Percentiles rank a stretch among this genome's conserved stretches.
Conservation (phyloP, 1,139 yeast species). For the Magnusiomyces clavatus region DNA sequence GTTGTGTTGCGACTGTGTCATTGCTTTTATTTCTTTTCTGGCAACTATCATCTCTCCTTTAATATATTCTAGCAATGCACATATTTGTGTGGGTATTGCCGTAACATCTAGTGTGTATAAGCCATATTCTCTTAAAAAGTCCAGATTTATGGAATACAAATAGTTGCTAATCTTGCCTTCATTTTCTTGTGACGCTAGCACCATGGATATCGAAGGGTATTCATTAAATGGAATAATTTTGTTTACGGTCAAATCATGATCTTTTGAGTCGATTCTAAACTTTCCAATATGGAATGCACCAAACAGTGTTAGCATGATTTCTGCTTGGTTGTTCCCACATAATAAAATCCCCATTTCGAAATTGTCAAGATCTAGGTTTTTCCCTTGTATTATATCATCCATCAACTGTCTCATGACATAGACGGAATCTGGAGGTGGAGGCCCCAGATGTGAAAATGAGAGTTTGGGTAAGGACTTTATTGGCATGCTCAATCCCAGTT, state of each 20-base stretch:
- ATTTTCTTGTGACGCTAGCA: not conserved
- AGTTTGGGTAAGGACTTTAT: constrained; percentile 9
- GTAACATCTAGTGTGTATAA: constrained; percentile 29
- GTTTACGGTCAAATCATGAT: not conserved
- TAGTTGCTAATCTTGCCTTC: constrained; percentile 3
- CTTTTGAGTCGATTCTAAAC: constrained; percentile 8
- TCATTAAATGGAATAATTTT: too few relatives aligned
- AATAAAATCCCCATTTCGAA: constrained; percentile 17
- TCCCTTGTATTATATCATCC: constrained; percentile 18
- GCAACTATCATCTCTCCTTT: constrained; percentile 36
- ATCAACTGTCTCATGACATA: constrained; percentile 11
- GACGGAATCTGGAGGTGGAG: not conserved
- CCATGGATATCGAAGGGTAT: not conserved
- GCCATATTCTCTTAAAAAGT: constrained; percentile 21
- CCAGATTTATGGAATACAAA: constrained; percentile 3
- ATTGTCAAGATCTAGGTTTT: constrained; percentile 11
- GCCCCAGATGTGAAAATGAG: constrained; percentile 7
- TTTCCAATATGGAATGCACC: constrained; percentile 25
- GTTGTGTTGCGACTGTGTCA: constrained; percentile 36
- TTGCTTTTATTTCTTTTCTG: constrained; percentile 37
- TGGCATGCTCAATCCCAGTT: not conserved
- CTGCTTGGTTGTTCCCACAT: constrained; percentile 21
- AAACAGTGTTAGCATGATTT: constrained; percentile 20
- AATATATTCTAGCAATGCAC: constrained; percentile 34
- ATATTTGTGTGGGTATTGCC: constrained; percentile 26